Conservation (phyloP, 257 asterid genomes). For the Solanum bulbocastanum region DNA sequence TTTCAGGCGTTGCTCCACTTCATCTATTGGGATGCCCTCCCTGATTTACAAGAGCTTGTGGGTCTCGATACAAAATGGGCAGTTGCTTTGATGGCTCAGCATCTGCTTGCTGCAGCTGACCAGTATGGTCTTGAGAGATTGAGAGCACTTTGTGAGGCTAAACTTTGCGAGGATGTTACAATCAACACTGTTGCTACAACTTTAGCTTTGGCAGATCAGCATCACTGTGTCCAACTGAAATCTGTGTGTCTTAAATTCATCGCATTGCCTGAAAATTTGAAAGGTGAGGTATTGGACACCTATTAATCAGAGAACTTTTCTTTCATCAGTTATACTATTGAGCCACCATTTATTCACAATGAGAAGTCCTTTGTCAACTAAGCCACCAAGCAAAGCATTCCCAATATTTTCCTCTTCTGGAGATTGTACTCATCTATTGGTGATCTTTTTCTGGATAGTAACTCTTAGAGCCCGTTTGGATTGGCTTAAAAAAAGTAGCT, state of each 20-base stretch:
- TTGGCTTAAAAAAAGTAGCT: no score
- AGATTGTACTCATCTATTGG: background rate
- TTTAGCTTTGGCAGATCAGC: constrained; percentile 10
- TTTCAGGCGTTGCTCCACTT: constrained; percentile 14
- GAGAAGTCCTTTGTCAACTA: background rate
- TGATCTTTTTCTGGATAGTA: background rate
- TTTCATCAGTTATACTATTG: background rate
- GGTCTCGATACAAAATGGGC: constrained; percentile 7
- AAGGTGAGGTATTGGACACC: background rate
- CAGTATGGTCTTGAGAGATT: constrained; percentile 11
- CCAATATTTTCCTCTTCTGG: background rate
- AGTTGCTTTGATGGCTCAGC: constrained; percentile 3
- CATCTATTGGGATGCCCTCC: constrained; percentile 13
- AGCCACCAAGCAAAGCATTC: background rate
- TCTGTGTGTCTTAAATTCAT: constrained; percentile 6
- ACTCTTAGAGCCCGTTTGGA: background rate
- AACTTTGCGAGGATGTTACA: background rate
- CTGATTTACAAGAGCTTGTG: constrained; percentile 8
- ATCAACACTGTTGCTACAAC: constrained; percentile 14
- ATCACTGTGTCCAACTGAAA: constrained; percentile 8
- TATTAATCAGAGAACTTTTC: background rate
- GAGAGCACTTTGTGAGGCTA: constrained; percentile 8
- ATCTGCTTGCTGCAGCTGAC: constrained; percentile 11
- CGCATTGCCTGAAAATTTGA: constrained; percentile 2
- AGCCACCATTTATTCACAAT: background rate